Conservation (phyloP, 2,329 filamentous ascomycete genomes). For the Fusarium foetens region DNA sequence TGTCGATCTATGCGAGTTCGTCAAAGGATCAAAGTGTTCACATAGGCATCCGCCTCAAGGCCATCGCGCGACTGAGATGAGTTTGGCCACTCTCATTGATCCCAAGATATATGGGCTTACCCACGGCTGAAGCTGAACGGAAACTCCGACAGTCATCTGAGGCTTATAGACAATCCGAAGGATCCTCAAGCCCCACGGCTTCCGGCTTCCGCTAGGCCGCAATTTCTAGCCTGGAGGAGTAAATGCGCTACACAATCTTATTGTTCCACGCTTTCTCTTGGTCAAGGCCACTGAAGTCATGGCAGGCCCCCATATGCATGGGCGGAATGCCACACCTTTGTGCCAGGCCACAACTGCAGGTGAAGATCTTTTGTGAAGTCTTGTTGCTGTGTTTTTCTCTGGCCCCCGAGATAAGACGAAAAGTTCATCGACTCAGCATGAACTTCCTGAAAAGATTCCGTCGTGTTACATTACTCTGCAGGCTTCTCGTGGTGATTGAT, state of each 20-base stretch:
- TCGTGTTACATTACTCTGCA: constrained; percentile 15
- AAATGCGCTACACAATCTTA: constrained; percentile 28
- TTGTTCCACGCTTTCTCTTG: constrained; percentile 14
- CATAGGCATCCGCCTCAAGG: not conserved
- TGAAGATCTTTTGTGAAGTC: constrained; percentile 18
- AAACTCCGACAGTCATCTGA: constrained; percentile 7
- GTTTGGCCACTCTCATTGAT: not conserved
- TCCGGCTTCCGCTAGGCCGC: constrained; percentile 35
- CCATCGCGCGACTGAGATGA: not conserved
- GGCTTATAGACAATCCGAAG: constrained; percentile 12
- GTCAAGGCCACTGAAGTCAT: constrained; percentile 29
- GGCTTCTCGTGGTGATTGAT: not conserved
- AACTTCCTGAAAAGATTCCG: constrained; percentile 13
- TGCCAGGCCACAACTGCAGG: constrained; percentile 27
- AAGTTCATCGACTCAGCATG: constrained; percentile 17
- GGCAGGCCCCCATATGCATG: not conserved
- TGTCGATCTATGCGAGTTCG: not conserved
- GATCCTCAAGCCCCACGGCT: constrained; percentile 27
- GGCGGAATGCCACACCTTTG: constrained; percentile 15
- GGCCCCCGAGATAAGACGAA: constrained; percentile 25
- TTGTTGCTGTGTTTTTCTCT: constrained; percentile 11
- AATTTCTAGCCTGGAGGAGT: not conserved
- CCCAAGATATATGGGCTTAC: not conserved
- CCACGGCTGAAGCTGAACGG: not conserved
- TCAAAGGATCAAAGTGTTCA: not conserved